Percentiles rank a stretch among this genome's conserved stretches.
These are phyloP conservation scores for Thelonectria blattea DNA, from an alignment of 2,329 filamentous ascomycete species.

Conservation along the genomic window DNA sequence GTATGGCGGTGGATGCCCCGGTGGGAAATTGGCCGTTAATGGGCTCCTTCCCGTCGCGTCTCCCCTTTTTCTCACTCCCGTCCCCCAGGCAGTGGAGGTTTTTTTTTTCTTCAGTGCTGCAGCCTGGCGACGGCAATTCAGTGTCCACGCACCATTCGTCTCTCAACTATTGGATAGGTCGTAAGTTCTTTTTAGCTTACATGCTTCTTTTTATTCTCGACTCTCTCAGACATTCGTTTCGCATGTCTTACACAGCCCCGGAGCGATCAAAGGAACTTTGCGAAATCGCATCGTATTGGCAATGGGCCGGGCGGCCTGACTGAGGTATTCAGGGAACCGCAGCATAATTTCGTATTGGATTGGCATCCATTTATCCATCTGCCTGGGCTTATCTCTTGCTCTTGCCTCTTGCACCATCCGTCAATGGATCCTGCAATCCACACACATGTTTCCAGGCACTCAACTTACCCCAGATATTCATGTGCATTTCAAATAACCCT, in stretches of 20 bases:
- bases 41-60: slow-evolving; percentile 33
- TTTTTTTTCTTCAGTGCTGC: slow-evolving; percentile 23
- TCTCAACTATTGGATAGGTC: background rate
- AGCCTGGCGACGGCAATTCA: background rate
- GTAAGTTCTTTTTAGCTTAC: background rate
- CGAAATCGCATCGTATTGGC: background rate
- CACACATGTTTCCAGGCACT: too few species aligned
- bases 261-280: background rate
- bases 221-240: background rate
- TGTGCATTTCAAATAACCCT: too few species aligned
- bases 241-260: background rate
- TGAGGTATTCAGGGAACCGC: background rate
- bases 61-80: background rate
- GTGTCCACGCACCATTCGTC: background rate
- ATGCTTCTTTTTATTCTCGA: background rate
- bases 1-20: background rate
- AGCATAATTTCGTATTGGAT: background rate
- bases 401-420: too few species aligned
- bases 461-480: too few species aligned
- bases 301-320: background rate
- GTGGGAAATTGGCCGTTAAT: slow-evolving; percentile 30
- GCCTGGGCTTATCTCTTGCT: background rate
- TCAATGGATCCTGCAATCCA: too few species aligned
- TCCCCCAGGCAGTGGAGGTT: slow-evolving; percentile 18
- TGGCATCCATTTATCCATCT: background rate